These are phyloP conservation scores for Ottelia alismoides DNA, from an alignment of 106 monocot species.

Conservation along the genomic window DNA sequence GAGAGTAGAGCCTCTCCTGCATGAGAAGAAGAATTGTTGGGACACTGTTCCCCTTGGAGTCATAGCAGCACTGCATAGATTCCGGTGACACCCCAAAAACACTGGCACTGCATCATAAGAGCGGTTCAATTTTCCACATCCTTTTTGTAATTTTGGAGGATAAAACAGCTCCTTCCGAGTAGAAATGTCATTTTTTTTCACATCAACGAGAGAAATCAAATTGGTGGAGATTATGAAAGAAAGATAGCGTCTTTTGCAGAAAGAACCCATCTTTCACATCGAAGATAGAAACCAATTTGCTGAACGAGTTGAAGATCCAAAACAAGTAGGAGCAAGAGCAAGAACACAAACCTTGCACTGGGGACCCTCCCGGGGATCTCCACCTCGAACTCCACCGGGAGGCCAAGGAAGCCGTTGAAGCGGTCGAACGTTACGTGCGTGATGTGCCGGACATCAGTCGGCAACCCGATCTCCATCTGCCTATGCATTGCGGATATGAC, in stretches of 20 bases:
- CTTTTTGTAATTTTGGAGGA: no score
- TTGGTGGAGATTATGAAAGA: no score
- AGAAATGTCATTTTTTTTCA: no score
- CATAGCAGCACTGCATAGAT: conserved; percentile 70
- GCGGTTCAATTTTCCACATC: no score
- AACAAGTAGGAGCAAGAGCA: neutral
- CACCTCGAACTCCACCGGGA: conserved; percentile 65
- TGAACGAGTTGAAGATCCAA: no score
- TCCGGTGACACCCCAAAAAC: conserved; percentile 76
- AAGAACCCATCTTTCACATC: no score
- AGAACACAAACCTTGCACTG: conserved; percentile 46
- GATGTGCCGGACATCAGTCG: conserved; percentile 75
- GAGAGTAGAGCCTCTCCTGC: conserved; percentile 62
- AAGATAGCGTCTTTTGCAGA: no score
- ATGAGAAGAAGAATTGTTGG: conserved; percentile 69
- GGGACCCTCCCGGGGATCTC: conserved; percentile 50
- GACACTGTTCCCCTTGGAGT: conserved; percentile 64
- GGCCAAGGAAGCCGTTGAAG: no score
- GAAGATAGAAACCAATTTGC: no score
- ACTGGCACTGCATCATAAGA: conserved; percentile 68
- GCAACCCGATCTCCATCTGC: conserved; percentile 83
- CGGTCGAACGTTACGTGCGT: no score
- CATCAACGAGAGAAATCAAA: no score
- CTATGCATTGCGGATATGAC: conserved; percentile 15
- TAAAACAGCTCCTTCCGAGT: no score